A percentile compares a stretch with the other conserved stretches of the same genome.
Conservation (phyloP, 1,284 basidiomycete species). For the Vanrija sp. region DNA sequence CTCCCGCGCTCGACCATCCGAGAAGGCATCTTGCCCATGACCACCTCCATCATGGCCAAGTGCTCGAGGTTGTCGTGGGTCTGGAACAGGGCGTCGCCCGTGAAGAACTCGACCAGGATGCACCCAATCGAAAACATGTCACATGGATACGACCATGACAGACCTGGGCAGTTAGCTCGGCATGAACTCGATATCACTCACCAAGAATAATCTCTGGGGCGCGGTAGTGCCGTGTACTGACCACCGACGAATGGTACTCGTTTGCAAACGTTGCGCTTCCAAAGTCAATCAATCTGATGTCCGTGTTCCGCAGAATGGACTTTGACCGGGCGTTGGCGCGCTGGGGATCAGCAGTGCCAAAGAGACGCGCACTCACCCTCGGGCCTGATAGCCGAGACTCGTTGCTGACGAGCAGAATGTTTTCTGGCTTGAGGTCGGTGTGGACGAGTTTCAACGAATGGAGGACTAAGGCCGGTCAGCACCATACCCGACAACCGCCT, state of each 20-base stretch:
- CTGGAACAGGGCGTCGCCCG: conserved; percentile 95
- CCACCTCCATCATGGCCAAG: conserved; percentile 99
- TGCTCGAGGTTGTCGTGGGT: conserved; percentile 99
- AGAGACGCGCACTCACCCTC: conserved; percentile 19
- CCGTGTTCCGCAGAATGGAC: conserved; percentile 70
- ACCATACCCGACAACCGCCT: background rate
- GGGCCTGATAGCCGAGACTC: conserved; percentile 54
- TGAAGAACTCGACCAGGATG: conserved; percentile 98
- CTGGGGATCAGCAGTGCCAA: conserved; percentile 4
- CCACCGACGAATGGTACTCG: conserved; percentile 97
- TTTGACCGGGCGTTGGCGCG: conserved; percentile 25
- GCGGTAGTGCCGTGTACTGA: conserved; percentile 96
- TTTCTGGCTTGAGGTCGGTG: conserved; percentile 98
- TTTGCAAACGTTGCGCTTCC: conserved; percentile 94
- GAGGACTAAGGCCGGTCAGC: conserved; percentile 64
- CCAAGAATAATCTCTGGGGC: conserved; percentile 98
- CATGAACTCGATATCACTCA: conserved; percentile 48
- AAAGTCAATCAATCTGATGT: conserved; percentile 97
- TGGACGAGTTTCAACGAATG: conserved; percentile 90
- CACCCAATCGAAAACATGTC: conserved; percentile 98
- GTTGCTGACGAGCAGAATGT: conserved; percentile 90
- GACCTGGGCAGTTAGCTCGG: conserved; percentile 55
- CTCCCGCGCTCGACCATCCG: conserved; percentile 59
- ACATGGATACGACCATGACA: conserved; percentile 98
- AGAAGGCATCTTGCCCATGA: conserved; percentile 94